Percentiles rank a stretch among this genome's conserved stretches.
Evolutionary conservation across 2,329 filamentous ascomycete genomes (phyloP).

Genomic region (Corynespora cassiicola): DNA sequence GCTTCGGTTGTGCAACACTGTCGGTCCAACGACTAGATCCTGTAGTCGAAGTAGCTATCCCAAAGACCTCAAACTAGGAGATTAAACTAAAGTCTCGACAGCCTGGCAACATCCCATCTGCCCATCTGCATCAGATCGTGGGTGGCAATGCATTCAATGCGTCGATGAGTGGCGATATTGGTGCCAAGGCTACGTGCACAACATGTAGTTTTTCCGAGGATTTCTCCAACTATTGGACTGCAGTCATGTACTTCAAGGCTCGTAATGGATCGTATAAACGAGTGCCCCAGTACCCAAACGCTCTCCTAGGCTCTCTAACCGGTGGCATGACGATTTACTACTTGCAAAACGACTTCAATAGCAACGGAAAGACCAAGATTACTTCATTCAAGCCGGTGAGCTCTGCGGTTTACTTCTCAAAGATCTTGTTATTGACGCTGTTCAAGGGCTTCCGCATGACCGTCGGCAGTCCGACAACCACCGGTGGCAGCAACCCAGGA

Average conservation of each 20-base stretch:
- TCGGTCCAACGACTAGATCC: conserved; percentile 35
- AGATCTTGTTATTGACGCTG: neutral
- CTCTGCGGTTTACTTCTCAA: conserved; percentile 3
- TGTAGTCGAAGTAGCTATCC: conserved; percentile 25
- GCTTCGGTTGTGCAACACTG: conserved; percentile 30
- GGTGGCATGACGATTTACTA: conserved; percentile 28
- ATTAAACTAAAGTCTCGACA: no score
- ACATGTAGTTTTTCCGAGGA: conserved; percentile 25
- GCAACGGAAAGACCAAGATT: conserved; percentile 21
- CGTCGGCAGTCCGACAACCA: conserved; percentile 17
- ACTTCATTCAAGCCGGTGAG: conserved; percentile 19
- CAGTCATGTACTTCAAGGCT: conserved; percentile 16
- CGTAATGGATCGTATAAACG: conserved; percentile 17
- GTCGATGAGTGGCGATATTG: conserved; percentile 19
- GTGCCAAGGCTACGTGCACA: conserved; percentile 17
- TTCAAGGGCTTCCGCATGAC: conserved; percentile 26
- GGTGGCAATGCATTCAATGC: conserved; percentile 28
- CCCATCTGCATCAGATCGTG: conserved; percentile 21
- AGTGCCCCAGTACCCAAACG: conserved; percentile 18
- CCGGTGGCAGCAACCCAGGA: conserved; percentile 5
- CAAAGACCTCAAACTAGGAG: conserved; percentile 20
- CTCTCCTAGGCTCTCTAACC: conserved; percentile 8
- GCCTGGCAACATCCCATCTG: conserved; percentile 8
- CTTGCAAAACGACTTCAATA: conserved; percentile 31
- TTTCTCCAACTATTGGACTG: conserved; percentile 24